Evolutionary conservation across 768 basidiomycete species (phyloP).

Genomic region (Hygrophorus russula): DNA sequence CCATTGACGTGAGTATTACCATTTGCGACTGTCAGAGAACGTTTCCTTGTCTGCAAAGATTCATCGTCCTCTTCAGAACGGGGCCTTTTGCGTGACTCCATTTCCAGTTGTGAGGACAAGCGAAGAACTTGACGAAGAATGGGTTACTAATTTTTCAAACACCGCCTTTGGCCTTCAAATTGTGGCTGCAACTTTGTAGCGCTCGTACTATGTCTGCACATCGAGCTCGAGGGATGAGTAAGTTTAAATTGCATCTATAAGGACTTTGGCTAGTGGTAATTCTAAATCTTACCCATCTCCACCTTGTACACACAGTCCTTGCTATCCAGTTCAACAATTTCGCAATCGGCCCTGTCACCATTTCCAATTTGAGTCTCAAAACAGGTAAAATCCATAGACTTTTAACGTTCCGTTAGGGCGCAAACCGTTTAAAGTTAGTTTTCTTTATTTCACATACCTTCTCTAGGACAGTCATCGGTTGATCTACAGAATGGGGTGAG

Average conservation of each 20-base stretch:
- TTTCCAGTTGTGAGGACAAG: conserved; percentile 11
- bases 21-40: conserved; percentile 35
- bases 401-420: conserved; percentile 4
- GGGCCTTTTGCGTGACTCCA: conserved; percentile 54
- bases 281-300: conserved; percentile 17
- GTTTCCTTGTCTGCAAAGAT: conserved; percentile 40
- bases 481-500: conserved; percentile 44
- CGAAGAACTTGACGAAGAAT: neutral
- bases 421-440: too few relatives aligned
- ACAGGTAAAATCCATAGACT: conserved; percentile 77
- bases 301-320: conserved; percentile 20
- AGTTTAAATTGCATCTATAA: too few relatives aligned
- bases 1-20: conserved; percentile 49
- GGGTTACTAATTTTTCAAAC: neutral
- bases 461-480: conserved; percentile 80
- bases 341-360: conserved; percentile 71
- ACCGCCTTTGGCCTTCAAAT: neutral
- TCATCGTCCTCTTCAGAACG: conserved; percentile 38
- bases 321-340: conserved; percentile 52
- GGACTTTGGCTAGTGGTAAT: too few relatives aligned
- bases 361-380: conserved; percentile 91
- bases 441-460: conserved; percentile 31
- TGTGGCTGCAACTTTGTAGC: neutral
- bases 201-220: too few relatives aligned
- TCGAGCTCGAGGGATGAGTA: too few relatives aligned